Conservation (phyloP, 2,329 filamentous ascomycete species). For the Paraphoma chrysanthemicola region DNA sequence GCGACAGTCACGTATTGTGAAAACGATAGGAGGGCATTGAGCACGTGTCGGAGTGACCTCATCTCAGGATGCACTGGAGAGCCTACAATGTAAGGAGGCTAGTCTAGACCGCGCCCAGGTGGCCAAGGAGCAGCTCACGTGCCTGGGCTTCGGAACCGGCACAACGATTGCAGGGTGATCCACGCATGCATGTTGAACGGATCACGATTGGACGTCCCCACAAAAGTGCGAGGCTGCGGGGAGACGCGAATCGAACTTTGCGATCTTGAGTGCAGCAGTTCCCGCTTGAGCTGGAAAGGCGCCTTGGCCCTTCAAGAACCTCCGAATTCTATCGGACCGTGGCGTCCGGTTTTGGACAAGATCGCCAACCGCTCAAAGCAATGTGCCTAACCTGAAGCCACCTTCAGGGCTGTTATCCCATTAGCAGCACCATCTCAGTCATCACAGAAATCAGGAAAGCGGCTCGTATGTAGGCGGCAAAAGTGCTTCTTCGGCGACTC, state of each 20-base stretch:
- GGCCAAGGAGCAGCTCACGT: not conserved
- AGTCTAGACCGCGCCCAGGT: too few relatives aligned
- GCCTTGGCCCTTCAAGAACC: not conserved
- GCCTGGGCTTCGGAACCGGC: not conserved
- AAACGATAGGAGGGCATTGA: too few relatives aligned
- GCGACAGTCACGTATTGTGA: too few relatives aligned
- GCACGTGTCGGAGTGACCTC: too few relatives aligned
- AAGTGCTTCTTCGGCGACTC: not conserved
- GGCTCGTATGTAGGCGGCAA: not conserved
- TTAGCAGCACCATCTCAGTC: not conserved
- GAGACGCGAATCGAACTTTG: not conserved
- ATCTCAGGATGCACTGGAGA: too few relatives aligned
- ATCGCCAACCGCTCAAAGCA: not conserved
- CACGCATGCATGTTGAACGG: not conserved
- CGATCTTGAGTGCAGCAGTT: not conserved
- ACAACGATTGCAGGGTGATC: not conserved
- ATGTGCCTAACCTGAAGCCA: too few relatives aligned
- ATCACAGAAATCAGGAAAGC: not conserved
- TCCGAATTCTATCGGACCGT: slow-evolving; percentile 5
- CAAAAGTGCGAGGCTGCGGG: not conserved
- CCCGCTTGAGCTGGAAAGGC: not conserved
- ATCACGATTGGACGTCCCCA: not conserved
- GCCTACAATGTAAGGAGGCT: too few relatives aligned
- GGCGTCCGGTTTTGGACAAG: not conserved
- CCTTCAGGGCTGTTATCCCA: not conserved